Evolutionary conservation across 441 rosid species (phyloP), one percentile per base, ranked within the genome.

Genomic region (Cnidoscolus chayamansa): DNA sequence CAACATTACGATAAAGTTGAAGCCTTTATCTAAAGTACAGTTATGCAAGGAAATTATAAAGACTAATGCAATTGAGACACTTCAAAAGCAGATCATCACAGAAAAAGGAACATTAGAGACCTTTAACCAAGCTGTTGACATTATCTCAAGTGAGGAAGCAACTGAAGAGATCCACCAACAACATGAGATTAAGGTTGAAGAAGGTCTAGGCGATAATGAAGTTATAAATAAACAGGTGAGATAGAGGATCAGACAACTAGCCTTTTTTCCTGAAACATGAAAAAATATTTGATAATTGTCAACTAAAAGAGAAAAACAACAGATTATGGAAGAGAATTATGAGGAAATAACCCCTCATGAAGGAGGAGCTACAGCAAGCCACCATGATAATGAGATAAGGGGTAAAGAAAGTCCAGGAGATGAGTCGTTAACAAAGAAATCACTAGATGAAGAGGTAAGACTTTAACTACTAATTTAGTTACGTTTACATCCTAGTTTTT

Each of bases 401-500:
- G 13, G 17, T 50, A 82, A 78, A 71, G 81, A 82, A 73, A 54
- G 47, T 57, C 60, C 11, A 19, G 75, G 59, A 59, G 53, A 68
- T 32, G 1, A 66, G 10, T 9, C 2, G 20, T n/a, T 71, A 45
- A 56, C 53, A 47, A 20, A 40, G 17, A 56, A 35, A 54, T 65
- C 65, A 53, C 78, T 71, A 72, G 32, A 55, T 55, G 78, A 76
- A 76, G 68, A 63, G 81, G 85, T 84, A 19, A 74, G 80, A n/a
- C 58, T 56, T 65, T 37, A 15, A 57, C 9, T 45, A 71, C 40
- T 62, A 10, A 61, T 25, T 25, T 25, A 25, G 25, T 25, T 25
- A 25, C 25, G 25, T 25, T 25, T 25, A 25, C 25, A 25, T 25
- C 25, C 25, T 25, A 25, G 25, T 25, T 25, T 25, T 25, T 25